Evolutionary conservation across 1,284 basidiomycete species (phyloP), one percentile per base, ranked within the genome.

Genomic region (Boletus sp.): DNA sequence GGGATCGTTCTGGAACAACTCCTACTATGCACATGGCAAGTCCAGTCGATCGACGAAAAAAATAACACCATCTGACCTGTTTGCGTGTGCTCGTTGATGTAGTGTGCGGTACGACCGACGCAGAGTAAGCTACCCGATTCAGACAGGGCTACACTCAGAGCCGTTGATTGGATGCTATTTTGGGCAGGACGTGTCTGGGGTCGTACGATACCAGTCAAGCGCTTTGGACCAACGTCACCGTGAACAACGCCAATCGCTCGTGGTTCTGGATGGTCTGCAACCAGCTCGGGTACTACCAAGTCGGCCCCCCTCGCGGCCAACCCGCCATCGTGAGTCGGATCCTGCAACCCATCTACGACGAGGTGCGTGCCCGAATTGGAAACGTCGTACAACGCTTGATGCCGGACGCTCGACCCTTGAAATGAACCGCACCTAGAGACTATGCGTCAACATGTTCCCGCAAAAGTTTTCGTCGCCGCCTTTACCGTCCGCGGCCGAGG

Each of bases 251-350:
- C 2, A 30, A 47, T 1, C 69, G 77, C 5, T 75, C 75, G 5
- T 78, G 76, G 76, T 55, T 44, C 26, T 78, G 76, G 76, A 65
- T 76, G 37, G 64, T 71, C 2, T 88, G 84, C 60, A 86, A 82
- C 57, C 74, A 85, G 68, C 72, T 88, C 5, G 85, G 84, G 26
- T 84, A 68, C 59, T 73, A 78, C 48, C 80, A 81, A 65, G 80
- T 78, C 23, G 75, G 78, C 13, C 78, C 84, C 6, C 84, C 84
- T 0, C n/a, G 35, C 0, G 68, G 61, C 20, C 58, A 69, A 17
- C 79, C 82, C 0, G 70, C 77, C 10, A 62, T 87, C 41, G 81
- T 83, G 8, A 75, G 78, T 5, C 72, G 82, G 8, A 72, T 85
- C 12, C 61, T 84, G n/a, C 74, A 81, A 50, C 80, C 81, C 3